Evolutionary conservation across 805 yeast genomes (phyloP).

Genomic region (Wickerhamiella musiphila): DNA sequence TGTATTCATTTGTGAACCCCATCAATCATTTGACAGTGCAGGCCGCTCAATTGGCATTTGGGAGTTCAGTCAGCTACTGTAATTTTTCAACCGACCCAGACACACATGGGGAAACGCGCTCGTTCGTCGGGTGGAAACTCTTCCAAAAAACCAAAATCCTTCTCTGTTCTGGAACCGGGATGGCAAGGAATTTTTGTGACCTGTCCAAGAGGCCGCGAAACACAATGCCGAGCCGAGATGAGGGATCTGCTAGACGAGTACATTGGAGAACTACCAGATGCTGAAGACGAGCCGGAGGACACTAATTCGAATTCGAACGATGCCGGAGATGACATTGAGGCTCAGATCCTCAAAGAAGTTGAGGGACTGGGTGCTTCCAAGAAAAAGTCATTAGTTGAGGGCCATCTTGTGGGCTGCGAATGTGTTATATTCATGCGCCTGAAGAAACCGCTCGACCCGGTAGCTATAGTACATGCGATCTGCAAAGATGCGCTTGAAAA

Average conservation of each 20-base stretch:
- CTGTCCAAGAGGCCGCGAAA: slow-evolving; percentile 65
- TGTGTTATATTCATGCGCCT: slow-evolving; percentile 67
- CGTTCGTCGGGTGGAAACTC: not conserved
- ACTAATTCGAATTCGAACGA: slow-evolving; percentile 27
- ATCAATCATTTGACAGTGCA: no score
- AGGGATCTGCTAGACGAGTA: slow-evolving; percentile 11
- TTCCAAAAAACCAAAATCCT: not conserved
- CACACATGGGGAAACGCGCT: no score
- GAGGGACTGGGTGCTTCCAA: slow-evolving; percentile 33
- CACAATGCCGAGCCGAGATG: slow-evolving; percentile 13
- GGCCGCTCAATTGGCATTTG: no score
- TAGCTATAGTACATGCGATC: slow-evolving; percentile 41
- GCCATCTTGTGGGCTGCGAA: slow-evolving; percentile 20
- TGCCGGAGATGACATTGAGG: slow-evolving; percentile 42
- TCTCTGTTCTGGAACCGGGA: slow-evolving; percentile 45
- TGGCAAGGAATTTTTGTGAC: slow-evolving; percentile 82
- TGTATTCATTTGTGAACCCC: no score
- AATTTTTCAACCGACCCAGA: no score
- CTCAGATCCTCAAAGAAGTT: slow-evolving; percentile 47
- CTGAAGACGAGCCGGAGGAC: slow-evolving; percentile 16
- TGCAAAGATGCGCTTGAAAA: slow-evolving; percentile 42
- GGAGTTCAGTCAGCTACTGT: no score
- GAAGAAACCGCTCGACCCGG: slow-evolving; percentile 65
- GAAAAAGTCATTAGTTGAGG: slow-evolving; percentile 14
- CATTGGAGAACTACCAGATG: slow-evolving; percentile 21